Percentiles rank a stretch among this genome's conserved stretches.
Conservation (phyloP, 1,284 basidiomycete species). For the Malassezia obtusa region DNA sequence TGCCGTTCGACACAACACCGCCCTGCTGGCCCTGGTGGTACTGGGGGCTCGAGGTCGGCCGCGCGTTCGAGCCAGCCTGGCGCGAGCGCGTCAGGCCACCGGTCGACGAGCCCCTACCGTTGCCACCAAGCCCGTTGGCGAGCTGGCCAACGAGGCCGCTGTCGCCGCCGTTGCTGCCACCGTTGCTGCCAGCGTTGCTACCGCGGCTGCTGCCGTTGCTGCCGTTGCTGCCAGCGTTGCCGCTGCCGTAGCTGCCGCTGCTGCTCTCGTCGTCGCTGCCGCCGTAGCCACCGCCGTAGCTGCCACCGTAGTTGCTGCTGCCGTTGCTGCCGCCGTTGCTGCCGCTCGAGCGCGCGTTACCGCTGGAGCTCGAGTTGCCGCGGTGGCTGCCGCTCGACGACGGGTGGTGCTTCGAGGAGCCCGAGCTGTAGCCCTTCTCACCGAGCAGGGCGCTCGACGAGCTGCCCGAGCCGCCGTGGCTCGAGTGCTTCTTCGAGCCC, state of each 20-base stretch:
- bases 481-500: too few species aligned
- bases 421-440: background rate
- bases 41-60: background rate
- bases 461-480: too few species aligned
- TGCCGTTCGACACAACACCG: background rate
- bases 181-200: too few species aligned
- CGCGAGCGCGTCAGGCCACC: slow-evolving; percentile 1
- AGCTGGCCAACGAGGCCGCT: too few species aligned
- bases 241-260: background rate
- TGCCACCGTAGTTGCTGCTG: too few species aligned
- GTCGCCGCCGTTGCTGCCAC: background rate
- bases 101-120: background rate
- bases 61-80: background rate
- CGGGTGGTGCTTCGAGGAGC: background rate
- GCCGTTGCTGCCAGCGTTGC: background rate
- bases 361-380: background rate
- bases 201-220: background rate
- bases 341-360: too few species aligned
- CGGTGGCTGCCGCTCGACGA: background rate
- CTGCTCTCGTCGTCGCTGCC: background rate
- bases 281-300: too few species aligned
- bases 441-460: background rate
- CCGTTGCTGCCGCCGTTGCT: background rate
- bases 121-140: too few species aligned
- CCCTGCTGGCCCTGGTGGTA: slow-evolving; percentile 2